Evolutionary conservation across 2,329 filamentous ascomycete species (phyloP), one percentile per base, ranked within the genome.

Genomic region (Plenodomus biglobosus): DNA sequence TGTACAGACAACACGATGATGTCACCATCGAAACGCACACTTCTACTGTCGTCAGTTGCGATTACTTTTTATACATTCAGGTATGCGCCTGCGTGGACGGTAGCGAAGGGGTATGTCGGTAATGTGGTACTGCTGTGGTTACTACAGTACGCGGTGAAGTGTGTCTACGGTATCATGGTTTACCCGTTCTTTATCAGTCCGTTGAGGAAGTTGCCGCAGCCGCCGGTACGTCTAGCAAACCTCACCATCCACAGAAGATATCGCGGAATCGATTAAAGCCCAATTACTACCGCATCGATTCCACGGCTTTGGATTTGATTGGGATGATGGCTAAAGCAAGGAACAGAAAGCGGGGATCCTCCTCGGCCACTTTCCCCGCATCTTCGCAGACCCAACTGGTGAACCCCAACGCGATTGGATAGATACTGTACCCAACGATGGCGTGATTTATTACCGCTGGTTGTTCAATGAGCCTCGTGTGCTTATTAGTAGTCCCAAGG

Each of bases 141-240:
- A 8, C 18, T 73, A 1, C 63, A 72, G 39, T 59, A 74, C 19
- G 35, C 72, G 2, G 44, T 62, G 1, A 73, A 69, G 53, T 59
- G 59, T 3, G 55, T 69, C 20, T 83, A 74, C 68, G 63, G 46
- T 4, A 61, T 80, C 0, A 41, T 84, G 8, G 58, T 87, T 37
- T 86, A 83, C 58, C 85, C 84, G 3, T 69, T 75, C 27, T 80
- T 76, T 50, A 72, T 86, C 50, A 84, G 78, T 34, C 82, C 83
- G 2, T 58, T 87, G 39, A 77, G 80, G 50, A 71, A 83, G 58
- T 63, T 87, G 24, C 83, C 83, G 3, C 70, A 73, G 11, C 80
- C 82, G 5, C 61, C 73, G 37, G 80, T 80, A 60, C 59, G 76
- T 64, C 36, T 42, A 38, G 24, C 22, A 5, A 32, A 20, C 15